phyloP scores from a whole-genome alignment of 148 eudicot genomes.

The Persicaria tinctoria region DNA sequence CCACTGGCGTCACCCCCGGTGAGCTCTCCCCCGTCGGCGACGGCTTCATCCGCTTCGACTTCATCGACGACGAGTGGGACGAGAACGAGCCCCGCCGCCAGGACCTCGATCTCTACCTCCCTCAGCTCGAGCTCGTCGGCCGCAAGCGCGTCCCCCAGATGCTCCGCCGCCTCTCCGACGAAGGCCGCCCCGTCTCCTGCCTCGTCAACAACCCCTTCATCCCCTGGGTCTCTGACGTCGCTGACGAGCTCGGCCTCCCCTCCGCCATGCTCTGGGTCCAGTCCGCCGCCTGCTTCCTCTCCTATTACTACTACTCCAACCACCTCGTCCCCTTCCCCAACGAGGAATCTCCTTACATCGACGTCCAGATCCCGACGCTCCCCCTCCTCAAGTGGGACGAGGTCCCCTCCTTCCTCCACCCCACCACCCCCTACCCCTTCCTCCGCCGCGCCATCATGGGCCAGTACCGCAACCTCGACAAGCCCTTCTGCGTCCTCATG shows the following conservation, averaged over 20 bases:
- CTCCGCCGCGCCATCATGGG: constrained; percentile 47
- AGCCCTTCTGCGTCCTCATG: constrained; percentile 55
- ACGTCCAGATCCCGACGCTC: constrained; percentile 46
- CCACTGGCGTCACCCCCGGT: constrained; percentile 27
- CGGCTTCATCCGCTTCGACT: constrained; percentile 66
- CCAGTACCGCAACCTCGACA: constrained; percentile 48
- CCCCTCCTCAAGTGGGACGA: constrained; percentile 62
- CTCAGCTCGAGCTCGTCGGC: constrained; percentile 42
- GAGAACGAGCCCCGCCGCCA: constrained; percentile 29
- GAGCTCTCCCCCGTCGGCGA: constrained; percentile 40
- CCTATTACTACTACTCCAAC: constrained; percentile 52
- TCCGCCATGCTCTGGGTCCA: constrained; percentile 80
- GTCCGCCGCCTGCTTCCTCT: constrained; percentile 53
- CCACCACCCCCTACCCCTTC: constrained; percentile 49
- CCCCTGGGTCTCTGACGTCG: constrained; percentile 87
- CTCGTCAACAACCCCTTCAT: constrained; percentile 70
- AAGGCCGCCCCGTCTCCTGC: constrained; percentile 57
- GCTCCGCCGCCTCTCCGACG: constrained; percentile 31
- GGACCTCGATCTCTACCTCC: constrained; percentile 41
- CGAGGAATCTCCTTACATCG: constrained; percentile 37
- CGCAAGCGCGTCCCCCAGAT: constrained; percentile 39
- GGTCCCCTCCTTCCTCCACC: constrained; percentile 65
- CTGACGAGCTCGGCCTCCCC: constrained; percentile 41
- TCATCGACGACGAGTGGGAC: constrained; percentile 51
- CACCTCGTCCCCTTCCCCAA: constrained; percentile 41